Evolutionary conservation across 2,329 filamentous ascomycete species (phyloP).

Genomic region (Apiospora kogelbergensis): DNA sequence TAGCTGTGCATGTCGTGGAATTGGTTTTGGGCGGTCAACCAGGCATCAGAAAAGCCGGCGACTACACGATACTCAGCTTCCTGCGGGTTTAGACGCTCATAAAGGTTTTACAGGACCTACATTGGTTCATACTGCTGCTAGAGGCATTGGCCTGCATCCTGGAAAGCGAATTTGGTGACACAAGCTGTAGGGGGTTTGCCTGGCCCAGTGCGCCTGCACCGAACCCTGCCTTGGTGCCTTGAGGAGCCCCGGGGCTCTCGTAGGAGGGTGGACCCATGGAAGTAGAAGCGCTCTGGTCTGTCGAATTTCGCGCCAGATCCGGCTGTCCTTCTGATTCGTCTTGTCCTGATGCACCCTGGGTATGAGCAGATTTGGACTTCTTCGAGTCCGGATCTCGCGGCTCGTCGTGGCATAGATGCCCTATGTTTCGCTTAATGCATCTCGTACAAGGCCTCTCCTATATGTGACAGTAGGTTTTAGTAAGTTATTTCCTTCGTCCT

Average conservation of each 20-base stretch:
- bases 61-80: conserved; percentile 51
- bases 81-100: conserved; percentile 24
- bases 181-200: conserved; percentile 61
- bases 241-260: conserved; percentile 35
- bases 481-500: conserved; percentile 25
- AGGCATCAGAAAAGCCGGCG: conserved; percentile 78
- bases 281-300: conserved; percentile 49
- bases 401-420: conserved; percentile 97
- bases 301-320: conserved; percentile 54
- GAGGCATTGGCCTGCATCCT: conserved; percentile 63
- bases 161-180: conserved; percentile 69
- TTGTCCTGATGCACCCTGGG: conserved; percentile 47
- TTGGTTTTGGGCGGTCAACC: conserved; percentile 76
- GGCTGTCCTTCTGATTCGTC: conserved; percentile 61
- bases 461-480: conserved; percentile 33
- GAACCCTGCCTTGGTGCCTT: conserved; percentile 44
- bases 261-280: conserved; percentile 53
- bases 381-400: conserved; percentile 82
- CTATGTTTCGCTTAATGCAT: conserved; percentile 98
- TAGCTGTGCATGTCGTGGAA: conserved; percentile 94
- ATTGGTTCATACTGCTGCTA: conserved; percentile 67
- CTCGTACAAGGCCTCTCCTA: conserved; percentile 94
- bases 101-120: conserved; percentile 56
- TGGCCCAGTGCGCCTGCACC: conserved; percentile 46
- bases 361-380: conserved; percentile 68